Evolutionary conservation across 1,284 basidiomycete species (phyloP), one percentile per base, ranked within the genome.

Genomic region (Apiotrichum sp.): DNA sequence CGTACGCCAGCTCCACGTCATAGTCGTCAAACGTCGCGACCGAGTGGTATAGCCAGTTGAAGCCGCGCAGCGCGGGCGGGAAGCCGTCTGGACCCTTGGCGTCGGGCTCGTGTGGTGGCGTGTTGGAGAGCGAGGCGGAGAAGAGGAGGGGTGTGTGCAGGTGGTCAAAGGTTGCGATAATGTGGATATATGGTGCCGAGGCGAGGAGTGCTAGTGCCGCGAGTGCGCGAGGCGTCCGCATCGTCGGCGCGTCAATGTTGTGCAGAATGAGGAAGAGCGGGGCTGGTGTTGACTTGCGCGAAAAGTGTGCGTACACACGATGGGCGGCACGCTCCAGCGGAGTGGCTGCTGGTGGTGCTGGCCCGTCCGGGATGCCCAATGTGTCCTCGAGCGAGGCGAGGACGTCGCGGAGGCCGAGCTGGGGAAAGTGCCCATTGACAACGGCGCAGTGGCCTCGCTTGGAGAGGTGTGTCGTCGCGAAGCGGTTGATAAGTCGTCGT

Each of bases 41-140:
- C 71, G 92, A 88, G 74, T 95, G 89, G 83, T 89, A 92, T 13
- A 93, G 76, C 85, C 89, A 93, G 6, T 85, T 81, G 73, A 86
- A 90, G 1, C 87, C 86, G 36, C 82, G 61, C 5, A 52, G 55
- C 0, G 62, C 13, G 0, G 60, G 67, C 2, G 56, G 43, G 6
- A 45, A 29, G 29, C 46, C 43, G 41, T 52, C 49, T 32, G 46
- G 49, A 56, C 64, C 66, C 69, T 9, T 33, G 7, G 47, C 48
- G 9, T 52, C 59, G 0, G 57, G 33, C 0, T 50, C 2, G 55
- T 70, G 68, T 11, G 62, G 59, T 39, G 68, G 66, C 0, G 72
- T 65, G 36, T 69, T 68, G n/a, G 62, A 62, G 2, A 66, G 52
- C 0, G 70, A 56, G 0, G 72, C 61, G 0, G 78, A 74, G 62